Evolutionary conservation across 441 rosid species (phyloP), one percentile per base, ranked within the genome.

Genomic region (Sinapis alba): DNA sequence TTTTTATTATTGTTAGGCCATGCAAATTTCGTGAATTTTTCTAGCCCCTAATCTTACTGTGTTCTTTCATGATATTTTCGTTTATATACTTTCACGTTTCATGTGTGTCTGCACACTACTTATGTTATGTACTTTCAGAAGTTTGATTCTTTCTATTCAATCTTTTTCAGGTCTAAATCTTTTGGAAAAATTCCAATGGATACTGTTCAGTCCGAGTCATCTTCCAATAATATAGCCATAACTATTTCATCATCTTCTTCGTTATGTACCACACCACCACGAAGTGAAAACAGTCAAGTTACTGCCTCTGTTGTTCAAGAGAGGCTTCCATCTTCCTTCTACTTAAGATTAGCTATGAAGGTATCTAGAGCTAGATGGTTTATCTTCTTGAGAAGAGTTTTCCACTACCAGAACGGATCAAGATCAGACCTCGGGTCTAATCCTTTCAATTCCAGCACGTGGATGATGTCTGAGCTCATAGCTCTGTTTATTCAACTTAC

Each of bases 321-420:
- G 30, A 88, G 99, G 84, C 50, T 90, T 71, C 85, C 84, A 0
- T 68, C 86, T 60, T 82, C 97, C 3, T 80, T 85, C 61, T 78
- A 84, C 75, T 65, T 91, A 32, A 84, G 95, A 77, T 65, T 68
- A 16, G 99, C 95, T 28, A 83, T 90, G 91, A 91, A 88, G 81
- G 76, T 93, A 26, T 95, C 96, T 12, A 89, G 99, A 83, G 91
- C 98, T 15, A 88, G 98, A 77, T 93, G 98, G 98, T 95, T 93
- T 69, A 81, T 80, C 43, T 93, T 95, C 87, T 81, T 89, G 65
- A 93, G 99, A 68, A 89, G 99, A 76, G 97, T 93, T 4, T 95
- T 93, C 73, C 99, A 95, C 11, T 93, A 93, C 86, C 99, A 95
- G 80, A 95, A 95, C 75, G 97, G 98, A 10, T 89, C 95, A 27